phyloP scores from a whole-genome alignment of 2,329 filamentous ascomycete species.

The Colletotrichum sublineola region DNA sequence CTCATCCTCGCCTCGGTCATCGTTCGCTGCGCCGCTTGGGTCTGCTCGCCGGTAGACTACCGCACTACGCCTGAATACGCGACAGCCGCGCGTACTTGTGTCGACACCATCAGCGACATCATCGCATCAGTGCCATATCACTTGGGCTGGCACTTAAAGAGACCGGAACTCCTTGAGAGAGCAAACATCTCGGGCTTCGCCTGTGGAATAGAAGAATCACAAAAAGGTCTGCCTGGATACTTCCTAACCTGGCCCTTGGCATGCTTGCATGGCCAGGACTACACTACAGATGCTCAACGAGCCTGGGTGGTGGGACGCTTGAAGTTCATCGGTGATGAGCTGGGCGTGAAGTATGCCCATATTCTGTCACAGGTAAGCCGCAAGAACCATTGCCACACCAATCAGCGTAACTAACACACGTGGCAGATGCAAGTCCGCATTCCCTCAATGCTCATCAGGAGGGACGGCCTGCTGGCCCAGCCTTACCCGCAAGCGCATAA shows the following conservation, averaged over 20 bases:
- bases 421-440: slow-evolving; percentile 68
- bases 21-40: slow-evolving; percentile 72
- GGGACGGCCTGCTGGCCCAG: slow-evolving; percentile 63
- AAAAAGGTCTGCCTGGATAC: slow-evolving; percentile 70
- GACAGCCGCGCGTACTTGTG: slow-evolving; percentile 63
- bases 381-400: slow-evolving; percentile 7
- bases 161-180: slow-evolving; percentile 56
- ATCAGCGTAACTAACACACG: slow-evolving; percentile 16
- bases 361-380: slow-evolving; percentile 65
- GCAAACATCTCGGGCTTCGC: slow-evolving; percentile 61
- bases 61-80: slow-evolving; percentile 73
- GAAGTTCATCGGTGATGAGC: slow-evolving; percentile 65
- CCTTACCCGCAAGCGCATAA: slow-evolving; percentile 58
- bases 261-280: slow-evolving; percentile 68
- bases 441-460: slow-evolving; percentile 72
- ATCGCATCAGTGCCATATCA: slow-evolving; percentile 73
- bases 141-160: slow-evolving; percentile 69
- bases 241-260: slow-evolving; percentile 72
- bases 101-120: slow-evolving; percentile 69
- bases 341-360: slow-evolving; percentile 71
- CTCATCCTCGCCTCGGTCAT: slow-evolving; percentile 68
- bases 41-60: slow-evolving; percentile 71
- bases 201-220: slow-evolving; percentile 62
- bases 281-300: slow-evolving; percentile 69
- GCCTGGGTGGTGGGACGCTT: slow-evolving; percentile 68